Evolutionary conservation across 305 asterid species (phyloP), one percentile per base, ranked within the genome.

Genomic region (Fraxinus sp.): DNA sequence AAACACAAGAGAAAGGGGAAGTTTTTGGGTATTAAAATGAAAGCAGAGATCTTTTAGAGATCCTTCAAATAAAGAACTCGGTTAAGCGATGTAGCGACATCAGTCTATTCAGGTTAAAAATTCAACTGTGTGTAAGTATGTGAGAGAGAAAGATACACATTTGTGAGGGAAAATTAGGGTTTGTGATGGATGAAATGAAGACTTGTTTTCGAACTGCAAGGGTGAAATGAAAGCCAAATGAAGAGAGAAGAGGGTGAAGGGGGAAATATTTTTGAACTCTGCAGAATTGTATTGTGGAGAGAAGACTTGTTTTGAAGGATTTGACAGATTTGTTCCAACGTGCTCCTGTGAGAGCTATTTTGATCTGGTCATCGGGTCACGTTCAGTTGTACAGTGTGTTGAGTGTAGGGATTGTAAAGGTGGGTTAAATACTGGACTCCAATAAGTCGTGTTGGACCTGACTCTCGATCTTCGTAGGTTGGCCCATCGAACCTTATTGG

Each of bases 121-220:
- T 79, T 77, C 79, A 85, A 80, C 78, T 11, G 80, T 52, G 81
- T 37, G 79, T 49, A 44, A 64, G 79, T 7, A 41, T 7, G 62
- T 7, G 75, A 6, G 86, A 24, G 72, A 4, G 70, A n/a, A 52
- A 30, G 55, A 33, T 64, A 24, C 28, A 78, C 59, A 35, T 72
- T 76, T 75, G 73, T 70, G 75, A 85, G 26, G 35, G 32, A 75
- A 79, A 86, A 77, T 86, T 90, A 90, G 94, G 93, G 92, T 85
- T 91, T 85, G 77, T 49, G 73, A 74, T 79, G 78, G 62, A 49
- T 39, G 46, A 37, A 39, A 39, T 39, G 46, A 39, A 39, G 46
- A 8, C 46, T 39, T 7, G 46, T 39, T 39, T 39, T 39, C 10
- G 46, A 39, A 39, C 13, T 32, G 84, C 76, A 16, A 82, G 80